phyloP scores from a whole-genome alignment of 306 rosid species.

The Sicyos edulis region DNA sequence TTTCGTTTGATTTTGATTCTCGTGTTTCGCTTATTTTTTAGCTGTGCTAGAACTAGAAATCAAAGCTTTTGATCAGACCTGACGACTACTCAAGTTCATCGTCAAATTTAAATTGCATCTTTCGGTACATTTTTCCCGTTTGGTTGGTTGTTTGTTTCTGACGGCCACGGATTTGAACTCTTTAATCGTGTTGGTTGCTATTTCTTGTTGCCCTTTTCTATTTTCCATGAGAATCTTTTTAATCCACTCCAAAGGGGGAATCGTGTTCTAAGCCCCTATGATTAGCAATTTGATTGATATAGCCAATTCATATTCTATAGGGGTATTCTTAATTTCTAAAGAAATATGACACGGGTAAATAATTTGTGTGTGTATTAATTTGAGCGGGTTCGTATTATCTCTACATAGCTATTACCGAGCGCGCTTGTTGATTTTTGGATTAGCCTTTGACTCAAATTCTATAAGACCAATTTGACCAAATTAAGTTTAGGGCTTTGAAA shows the following conservation, averaged over 20 bases:
- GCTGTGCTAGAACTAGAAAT: slow-evolving; percentile 8
- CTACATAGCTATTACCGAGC: too few species aligned
- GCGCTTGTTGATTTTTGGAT: too few species aligned
- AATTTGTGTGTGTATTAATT: too few species aligned
- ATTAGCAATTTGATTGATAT: neutral
- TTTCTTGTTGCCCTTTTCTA: neutral
- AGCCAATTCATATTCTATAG: neutral
- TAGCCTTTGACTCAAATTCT: neutral
- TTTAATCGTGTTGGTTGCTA: neutral
- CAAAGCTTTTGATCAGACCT: neutral
- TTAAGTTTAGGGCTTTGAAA: too few species aligned
- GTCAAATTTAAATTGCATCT: neutral
- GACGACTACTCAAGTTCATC: neutral
- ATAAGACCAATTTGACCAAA: too few species aligned
- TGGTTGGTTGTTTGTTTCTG: neutral
- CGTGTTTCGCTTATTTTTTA: neutral
- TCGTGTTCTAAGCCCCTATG: neutral
- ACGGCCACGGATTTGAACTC: neutral
- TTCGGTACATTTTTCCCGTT: slow-evolving; percentile 4
- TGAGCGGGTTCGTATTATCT: too few species aligned
- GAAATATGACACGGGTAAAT: too few species aligned
- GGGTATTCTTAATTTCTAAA: too few species aligned
- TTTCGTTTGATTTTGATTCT: neutral
- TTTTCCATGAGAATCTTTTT: neutral
- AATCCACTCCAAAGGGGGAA: neutral